Evolutionary conservation across 169 alveolate genomes (phyloP).

Genomic region (Cystoisospora suis): DNA sequence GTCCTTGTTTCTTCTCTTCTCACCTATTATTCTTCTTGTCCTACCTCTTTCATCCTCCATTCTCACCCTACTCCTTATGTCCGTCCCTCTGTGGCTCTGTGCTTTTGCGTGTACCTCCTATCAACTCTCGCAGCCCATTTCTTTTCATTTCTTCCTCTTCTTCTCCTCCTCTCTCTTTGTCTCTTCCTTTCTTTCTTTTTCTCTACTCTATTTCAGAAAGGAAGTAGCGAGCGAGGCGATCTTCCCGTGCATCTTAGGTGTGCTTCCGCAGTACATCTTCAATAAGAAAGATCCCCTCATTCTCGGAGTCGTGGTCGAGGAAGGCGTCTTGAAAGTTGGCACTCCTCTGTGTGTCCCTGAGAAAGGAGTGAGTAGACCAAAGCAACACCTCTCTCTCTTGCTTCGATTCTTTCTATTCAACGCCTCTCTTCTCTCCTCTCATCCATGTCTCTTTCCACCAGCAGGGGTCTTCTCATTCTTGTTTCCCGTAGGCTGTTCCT

Average conservation of each 20-base stretch:
- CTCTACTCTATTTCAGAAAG: background rate
- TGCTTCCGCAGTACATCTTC: slow-evolving; percentile 92
- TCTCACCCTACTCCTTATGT: too few species aligned
- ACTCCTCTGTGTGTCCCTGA: slow-evolving; percentile 75
- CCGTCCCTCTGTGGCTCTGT: too few species aligned
- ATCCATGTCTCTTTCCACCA: background rate
- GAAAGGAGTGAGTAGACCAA: slow-evolving; percentile 15
- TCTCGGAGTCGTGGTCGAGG: slow-evolving; percentile 86
- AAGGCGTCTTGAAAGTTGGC: slow-evolving; percentile 71
- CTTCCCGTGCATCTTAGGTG: slow-evolving; percentile 95
- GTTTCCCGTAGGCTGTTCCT: too few species aligned
- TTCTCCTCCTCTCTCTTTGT: background rate
- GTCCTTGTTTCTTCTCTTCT: too few species aligned
- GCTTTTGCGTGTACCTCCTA: too few species aligned
- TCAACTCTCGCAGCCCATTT: too few species aligned
- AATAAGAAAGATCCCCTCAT: slow-evolving; percentile 96
- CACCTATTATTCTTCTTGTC: too few species aligned
- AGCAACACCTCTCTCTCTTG: background rate
- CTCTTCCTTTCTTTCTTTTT: background rate
- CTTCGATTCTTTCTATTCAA: background rate
- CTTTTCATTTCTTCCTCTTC: too few species aligned
- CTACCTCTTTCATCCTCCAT: too few species aligned
- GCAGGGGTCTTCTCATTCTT: background rate
- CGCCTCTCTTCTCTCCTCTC: background rate
- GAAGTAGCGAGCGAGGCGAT: slow-evolving; percentile 76